phyloP scores from a whole-genome alignment of 2,329 filamentous ascomycete species.

The Cytospora schulzeri region DNA sequence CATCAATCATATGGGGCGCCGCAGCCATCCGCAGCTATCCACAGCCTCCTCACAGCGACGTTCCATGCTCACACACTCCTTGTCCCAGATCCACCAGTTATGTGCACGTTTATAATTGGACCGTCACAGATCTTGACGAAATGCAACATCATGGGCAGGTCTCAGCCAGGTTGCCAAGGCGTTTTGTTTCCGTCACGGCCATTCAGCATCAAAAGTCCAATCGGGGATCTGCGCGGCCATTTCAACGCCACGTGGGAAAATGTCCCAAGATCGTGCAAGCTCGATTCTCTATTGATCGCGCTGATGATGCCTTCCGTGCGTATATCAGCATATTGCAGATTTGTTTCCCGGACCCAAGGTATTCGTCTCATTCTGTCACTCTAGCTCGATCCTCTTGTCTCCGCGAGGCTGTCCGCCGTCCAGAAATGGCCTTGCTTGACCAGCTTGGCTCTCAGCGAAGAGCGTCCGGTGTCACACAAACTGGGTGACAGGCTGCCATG shows the following conservation, averaged over 20 bases:
- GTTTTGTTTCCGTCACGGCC: slow-evolving; percentile 2
- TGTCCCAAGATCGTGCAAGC: not conserved
- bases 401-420: not conserved
- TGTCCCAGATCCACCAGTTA: not conserved
- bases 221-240: slow-evolving; percentile 9
- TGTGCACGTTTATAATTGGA: not conserved
- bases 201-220: not conserved
- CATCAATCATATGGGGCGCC: slow-evolving; percentile 7
- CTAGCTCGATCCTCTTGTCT: not conserved
- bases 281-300: not conserved
- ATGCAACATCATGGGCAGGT: slow-evolving; percentile 14
- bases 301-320: not conserved
- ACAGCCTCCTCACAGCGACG: not conserved
- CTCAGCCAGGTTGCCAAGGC: slow-evolving; percentile 13
- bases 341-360: too few relatives aligned
- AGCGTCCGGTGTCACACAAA: not conserved
- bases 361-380: not conserved
- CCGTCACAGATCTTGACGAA: not conserved
- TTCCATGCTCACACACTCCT: not conserved
- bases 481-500: not conserved
- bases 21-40: not conserved
- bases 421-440: not conserved
- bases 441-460: not conserved
- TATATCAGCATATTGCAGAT: not conserved
- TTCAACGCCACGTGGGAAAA: not conserved